These are phyloP conservation scores for Paracoccidioides lutzii DNA, from an alignment of 2,329 filamentous ascomycete genomes.

Conservation along the genomic window DNA sequence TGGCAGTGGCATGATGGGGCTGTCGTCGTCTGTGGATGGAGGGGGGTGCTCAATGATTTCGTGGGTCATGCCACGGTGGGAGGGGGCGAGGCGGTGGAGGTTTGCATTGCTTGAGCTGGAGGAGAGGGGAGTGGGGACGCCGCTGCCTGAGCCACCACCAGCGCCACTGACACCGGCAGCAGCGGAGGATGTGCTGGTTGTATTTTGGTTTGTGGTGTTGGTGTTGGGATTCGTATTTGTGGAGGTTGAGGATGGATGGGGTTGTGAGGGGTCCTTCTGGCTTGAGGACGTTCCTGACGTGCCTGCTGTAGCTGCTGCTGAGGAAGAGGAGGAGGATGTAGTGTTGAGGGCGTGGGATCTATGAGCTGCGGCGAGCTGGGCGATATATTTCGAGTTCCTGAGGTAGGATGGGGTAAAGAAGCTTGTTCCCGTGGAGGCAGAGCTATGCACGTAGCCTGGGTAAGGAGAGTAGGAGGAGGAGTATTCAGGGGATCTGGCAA, in stretches of 20 bases:
- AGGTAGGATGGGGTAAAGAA: constrained; percentile 85
- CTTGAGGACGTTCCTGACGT: neutral
- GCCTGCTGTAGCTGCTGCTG: neutral
- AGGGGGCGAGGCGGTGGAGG: constrained; percentile 46
- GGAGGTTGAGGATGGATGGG: constrained; percentile 4
- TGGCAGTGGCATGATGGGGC: constrained; percentile 57
- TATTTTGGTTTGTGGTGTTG: neutral
- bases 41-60: constrained; percentile 70
- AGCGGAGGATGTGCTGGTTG: neutral
- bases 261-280: neutral
- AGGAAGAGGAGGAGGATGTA: constrained; percentile 23
- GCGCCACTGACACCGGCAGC: neutral
- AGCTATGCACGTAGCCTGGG: constrained; percentile 10
- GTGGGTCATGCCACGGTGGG: constrained; percentile 66
- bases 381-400: constrained; percentile 61
- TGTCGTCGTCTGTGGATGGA: constrained; percentile 39
- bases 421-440: constrained; percentile 19
- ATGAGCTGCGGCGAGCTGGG: constrained; percentile 59
- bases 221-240: constrained; percentile 18
- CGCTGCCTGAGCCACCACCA: too few species aligned
- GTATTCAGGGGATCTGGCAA: constrained; percentile 19
- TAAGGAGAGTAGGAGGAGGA: constrained; percentile 7
- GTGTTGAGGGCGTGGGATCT: constrained; percentile 43
- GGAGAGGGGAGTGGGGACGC: constrained; percentile 23
- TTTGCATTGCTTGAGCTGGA: constrained; percentile 46